Evolutionary conservation across 2,329 filamentous ascomycete species (phyloP), one percentile per base, ranked within the genome.

Genomic region (Cladorrhinum sp.): DNA sequence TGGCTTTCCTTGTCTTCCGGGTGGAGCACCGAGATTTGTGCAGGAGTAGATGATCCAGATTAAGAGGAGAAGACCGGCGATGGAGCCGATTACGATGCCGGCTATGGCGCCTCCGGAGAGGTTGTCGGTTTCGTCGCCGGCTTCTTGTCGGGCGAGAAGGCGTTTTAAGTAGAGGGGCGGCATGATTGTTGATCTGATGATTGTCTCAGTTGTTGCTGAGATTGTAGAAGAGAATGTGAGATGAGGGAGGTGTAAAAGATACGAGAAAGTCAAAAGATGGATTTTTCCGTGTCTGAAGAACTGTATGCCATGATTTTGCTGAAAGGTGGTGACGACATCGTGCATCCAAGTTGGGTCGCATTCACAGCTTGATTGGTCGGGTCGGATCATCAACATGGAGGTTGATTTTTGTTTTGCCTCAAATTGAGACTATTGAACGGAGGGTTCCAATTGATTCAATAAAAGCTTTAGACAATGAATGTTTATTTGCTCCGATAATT

Each of bases 31-130:
- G 39, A 78, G 66, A 65, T 79, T 78, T 55, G 71, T 65, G 67
- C 78, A 81, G 1, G 77, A 80, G 5, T 75, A 73, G 64, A 82
- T 58, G 62, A 82, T 69, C 80, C 80, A 82, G 36, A 77, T 62
- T 2, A 82, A 61, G 0, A 82, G 71, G 12, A 82, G 70, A 46
- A 79, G 66, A n/a, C 79, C 79, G 51, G 67, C 73, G 56, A 82
- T 72, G 23, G 77, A 78, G 20, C 79, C 80, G 63, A 82, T 76
- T 52, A 82, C 77, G 61, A 82, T 82, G 51, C 80, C 80, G 0
- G 79, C 80, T 55, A 83, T 82, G 52, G 78, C 79, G 51, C 80
- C 80, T 54, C 78, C 79, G 48, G 72, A 76, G 12, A 82, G 73
- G n/a, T 61, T 69, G 14, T 66, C 62, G 42, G 63, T 61, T 51